Base-by-base conservation (phyloP, 495 filamentous ascomycete genomes). In the Xylaria scruposa region DNA sequence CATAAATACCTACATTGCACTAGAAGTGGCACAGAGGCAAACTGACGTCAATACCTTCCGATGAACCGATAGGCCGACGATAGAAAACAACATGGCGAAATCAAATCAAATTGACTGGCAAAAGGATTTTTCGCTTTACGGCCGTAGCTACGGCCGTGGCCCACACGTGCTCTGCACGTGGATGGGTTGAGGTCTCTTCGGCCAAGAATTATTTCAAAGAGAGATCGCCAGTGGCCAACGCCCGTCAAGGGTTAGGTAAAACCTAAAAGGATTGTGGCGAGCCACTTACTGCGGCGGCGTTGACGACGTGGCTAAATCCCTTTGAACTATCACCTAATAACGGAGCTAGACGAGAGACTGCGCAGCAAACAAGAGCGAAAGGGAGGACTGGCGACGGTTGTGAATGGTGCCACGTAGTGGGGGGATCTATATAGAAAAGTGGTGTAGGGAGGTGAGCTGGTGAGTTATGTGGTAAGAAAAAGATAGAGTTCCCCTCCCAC, bases 361-460 rank as follows among this genome's bases (percentile, higher is more conserved):
- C 2, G 66, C 24, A 68, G 51, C 51, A 29, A 58, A 59, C 44
- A 26, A 59, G 51, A 68, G 33, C 10, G 21, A 1, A 53, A 13
- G 1, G 46, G 4, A 51, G 21, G 49, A 38, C 53, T 26, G 66
- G 42, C 26, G 54, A 38, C 67, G 54, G 19, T 21, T 38, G 54
- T 31, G 54, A 49, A 69, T 69, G 67, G 67, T 59, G 56, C 67
- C 54, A 69, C 67, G 67, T 38, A 69, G 58, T 60, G 58, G 33
- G 58, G 33, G 56, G 29, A 17, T 29, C 15, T 56, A 10, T 24
- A 19, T 10, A 38, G 19, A 7, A 60, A n/a, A 38, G 58, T 36
- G 29, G 58, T 36, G 29, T 60, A 38, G 58, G 29, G 19, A 53
- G n/a, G 13, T 9, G 9, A 12, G 38, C 9, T 40, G 7, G 9